These are phyloP conservation scores for Saksenaea oblongispora DNA, from an alignment of 371 early-diverging fungal species.

Conservation along the genomic window DNA sequence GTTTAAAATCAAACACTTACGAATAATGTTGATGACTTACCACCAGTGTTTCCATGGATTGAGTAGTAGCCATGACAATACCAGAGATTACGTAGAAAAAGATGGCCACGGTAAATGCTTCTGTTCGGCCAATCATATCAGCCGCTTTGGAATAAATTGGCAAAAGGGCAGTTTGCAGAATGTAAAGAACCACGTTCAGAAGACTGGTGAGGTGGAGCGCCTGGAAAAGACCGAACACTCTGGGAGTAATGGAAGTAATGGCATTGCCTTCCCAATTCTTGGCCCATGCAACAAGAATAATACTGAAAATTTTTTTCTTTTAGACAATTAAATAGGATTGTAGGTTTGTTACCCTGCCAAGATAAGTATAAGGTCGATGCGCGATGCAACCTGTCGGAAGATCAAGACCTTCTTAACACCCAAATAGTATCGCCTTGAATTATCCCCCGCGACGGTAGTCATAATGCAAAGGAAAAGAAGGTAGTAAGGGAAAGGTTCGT, in stretches of 20 bases:
- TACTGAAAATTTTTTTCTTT: constrained; percentile 9
- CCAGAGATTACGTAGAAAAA: constrained; percentile 41
- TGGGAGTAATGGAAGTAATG: constrained; percentile 11
- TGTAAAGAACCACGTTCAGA: constrained; percentile 37
- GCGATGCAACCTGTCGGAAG: background rate
- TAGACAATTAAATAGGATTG: background rate
- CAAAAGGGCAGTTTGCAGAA: constrained; percentile 42
- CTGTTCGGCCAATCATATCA: constrained; percentile 44
- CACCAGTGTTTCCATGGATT: constrained; percentile 32
- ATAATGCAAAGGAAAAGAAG: background rate
- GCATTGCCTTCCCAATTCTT: constrained; percentile 33
- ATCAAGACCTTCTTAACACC: background rate
- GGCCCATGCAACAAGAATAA: constrained; percentile 28
- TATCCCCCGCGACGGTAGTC: background rate
- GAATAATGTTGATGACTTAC: constrained; percentile 10
- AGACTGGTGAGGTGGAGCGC: constrained; percentile 23
- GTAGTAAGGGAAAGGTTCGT: background rate
- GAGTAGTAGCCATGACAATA: constrained; percentile 33
- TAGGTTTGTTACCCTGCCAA: background rate
- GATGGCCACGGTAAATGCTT: constrained; percentile 36
- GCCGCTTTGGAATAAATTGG: constrained; percentile 52
- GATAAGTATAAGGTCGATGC: background rate
- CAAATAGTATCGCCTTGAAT: constrained; percentile 1
- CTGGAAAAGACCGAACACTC: constrained; percentile 24
- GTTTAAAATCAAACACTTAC: background rate